Percentiles rank a stretch among this genome's conserved stretches.
phyloP scores from a whole-genome alignment of 805 yeast genomes.

The Kockiozyma suomiensis region DNA sequence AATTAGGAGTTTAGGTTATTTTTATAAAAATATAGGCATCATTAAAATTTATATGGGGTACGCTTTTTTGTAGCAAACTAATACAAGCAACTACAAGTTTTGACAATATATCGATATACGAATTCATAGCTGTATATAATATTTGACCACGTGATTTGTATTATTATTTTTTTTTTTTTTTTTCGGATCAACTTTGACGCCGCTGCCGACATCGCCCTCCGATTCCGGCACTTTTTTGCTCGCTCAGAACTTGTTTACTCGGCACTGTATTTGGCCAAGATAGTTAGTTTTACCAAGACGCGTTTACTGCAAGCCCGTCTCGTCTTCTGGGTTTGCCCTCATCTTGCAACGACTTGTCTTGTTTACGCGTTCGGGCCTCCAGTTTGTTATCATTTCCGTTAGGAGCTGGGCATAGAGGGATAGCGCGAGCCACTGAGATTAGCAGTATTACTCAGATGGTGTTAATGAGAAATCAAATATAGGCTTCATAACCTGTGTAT shows the following conservation, averaged over 20 bases:
- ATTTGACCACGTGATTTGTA: too few species aligned
- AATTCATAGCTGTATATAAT: too few species aligned
- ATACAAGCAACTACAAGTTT: too few species aligned
- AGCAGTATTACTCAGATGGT: neutral
- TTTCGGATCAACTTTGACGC: neutral
- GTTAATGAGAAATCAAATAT: too few species aligned
- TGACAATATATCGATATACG: too few species aligned
- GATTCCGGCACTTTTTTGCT: conserved; percentile 4
- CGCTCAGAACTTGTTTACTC: neutral
- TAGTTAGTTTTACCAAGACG: neutral
- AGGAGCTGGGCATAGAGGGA: too few species aligned
- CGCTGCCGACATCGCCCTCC: conserved; percentile 24
- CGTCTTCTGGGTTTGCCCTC: neutral
- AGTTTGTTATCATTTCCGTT: too few species aligned
- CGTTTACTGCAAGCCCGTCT: neutral
- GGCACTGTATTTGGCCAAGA: neutral
- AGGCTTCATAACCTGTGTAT: neutral
- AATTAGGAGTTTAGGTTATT: conserved; percentile 10
- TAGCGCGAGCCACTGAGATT: too few species aligned
- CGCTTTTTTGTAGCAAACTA: too few species aligned
- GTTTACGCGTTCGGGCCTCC: too few species aligned
- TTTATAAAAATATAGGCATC: neutral
- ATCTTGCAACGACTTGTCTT: neutral
- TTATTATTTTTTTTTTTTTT: too few species aligned
- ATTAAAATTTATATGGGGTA: too few species aligned